Conservation (phyloP, 805 yeast species). For the Hanseniaspora pseudoguilliermondii region DNA sequence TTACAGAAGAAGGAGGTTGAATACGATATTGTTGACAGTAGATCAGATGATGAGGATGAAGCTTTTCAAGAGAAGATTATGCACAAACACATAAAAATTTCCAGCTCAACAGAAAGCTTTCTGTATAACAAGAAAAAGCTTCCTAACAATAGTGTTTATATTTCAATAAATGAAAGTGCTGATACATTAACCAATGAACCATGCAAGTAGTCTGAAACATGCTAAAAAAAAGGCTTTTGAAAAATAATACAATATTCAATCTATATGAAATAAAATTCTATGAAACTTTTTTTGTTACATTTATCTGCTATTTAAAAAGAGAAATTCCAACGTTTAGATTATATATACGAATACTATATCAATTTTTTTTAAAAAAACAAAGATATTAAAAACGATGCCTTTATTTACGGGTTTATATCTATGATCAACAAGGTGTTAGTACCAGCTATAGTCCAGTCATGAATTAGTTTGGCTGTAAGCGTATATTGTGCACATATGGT, state of each 20-base stretch:
- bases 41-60: slow-evolving; percentile 66
- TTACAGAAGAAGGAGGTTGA: slow-evolving; percentile 3
- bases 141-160: not conserved
- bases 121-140: not conserved
- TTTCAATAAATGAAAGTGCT: not conserved
- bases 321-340: not conserved
- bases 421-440: too few relatives aligned
- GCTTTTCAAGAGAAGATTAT: not conserved
- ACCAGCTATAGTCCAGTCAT: too few relatives aligned
- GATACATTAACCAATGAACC: not conserved
- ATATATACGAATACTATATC: not conserved
- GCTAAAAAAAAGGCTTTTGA: not conserved
- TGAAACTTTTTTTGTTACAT: not conserved
- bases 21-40: slow-evolving; percentile 37
- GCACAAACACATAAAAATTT: not conserved
- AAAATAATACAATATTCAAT: too few relatives aligned
- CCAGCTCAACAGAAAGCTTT: not conserved
- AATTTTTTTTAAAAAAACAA: too few relatives aligned
- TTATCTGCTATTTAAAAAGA: not conserved
- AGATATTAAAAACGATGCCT: too few relatives aligned
- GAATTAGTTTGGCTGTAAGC: too few relatives aligned
- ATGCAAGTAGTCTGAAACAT: not conserved
- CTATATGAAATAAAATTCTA: too few relatives aligned
- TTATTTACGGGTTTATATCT: too few relatives aligned
- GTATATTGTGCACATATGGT: too few relatives aligned